Conservation (phyloP, 2,329 filamentous ascomycete genomes). For the Xylariales sp. region DNA sequence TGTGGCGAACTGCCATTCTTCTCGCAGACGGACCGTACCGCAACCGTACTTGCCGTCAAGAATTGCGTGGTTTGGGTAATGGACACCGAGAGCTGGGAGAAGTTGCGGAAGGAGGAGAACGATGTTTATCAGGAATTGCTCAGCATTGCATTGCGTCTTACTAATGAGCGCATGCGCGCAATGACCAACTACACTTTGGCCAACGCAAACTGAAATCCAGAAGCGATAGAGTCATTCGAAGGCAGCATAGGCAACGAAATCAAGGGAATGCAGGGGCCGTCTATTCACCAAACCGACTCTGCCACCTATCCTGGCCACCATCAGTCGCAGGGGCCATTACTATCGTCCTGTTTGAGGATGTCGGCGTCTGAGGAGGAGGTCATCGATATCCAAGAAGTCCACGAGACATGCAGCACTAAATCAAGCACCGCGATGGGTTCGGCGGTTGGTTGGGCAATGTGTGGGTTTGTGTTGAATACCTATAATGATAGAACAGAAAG, state of each 20-base stretch:
- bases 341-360: background rate
- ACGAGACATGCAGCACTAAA: background rate
- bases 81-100: conserved; percentile 65
- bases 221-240: background rate
- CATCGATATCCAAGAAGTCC: background rate
- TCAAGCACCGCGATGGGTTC: background rate
- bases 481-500: no score
- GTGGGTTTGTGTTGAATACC: no score
- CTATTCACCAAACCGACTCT: no score
- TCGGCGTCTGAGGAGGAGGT: background rate
- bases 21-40: conserved; percentile 80
- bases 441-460: no score
- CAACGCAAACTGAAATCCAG: conserved; percentile 9
- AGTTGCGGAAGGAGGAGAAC: conserved; percentile 65
- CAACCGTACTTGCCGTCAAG: conserved; percentile 77
- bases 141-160: conserved; percentile 85
- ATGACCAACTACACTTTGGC: conserved; percentile 46
- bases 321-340: background rate
- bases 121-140: conserved; percentile 81
- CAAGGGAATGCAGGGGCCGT: no score
- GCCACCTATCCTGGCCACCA: no score
- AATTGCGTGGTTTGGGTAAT: conserved; percentile 82
- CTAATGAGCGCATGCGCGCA: conserved; percentile 81
- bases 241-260: background rate
- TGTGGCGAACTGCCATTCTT: conserved; percentile 97